These are phyloP conservation scores for Aspergillus fijiensis DNA, from an alignment of 2,329 filamentous ascomycete species.

Conservation along the genomic window DNA sequence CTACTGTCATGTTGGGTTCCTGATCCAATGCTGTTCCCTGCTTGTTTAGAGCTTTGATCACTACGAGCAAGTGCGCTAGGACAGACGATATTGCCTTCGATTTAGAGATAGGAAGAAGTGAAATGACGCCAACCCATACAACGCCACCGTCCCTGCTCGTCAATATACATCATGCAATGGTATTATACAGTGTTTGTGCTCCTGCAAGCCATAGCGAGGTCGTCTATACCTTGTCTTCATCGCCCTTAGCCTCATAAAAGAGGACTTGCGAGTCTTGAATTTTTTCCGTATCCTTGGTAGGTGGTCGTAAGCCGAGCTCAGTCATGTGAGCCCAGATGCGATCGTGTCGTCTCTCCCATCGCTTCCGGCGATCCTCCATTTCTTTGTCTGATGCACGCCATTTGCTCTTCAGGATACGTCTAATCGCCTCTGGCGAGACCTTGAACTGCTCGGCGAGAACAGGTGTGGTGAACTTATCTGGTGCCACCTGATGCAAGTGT, in stretches of 20 bases:
- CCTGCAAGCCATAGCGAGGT: neutral
- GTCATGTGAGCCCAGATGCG: slow-evolving; percentile 48
- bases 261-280: slow-evolving; percentile 28
- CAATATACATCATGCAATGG: neutral
- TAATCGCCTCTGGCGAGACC: slow-evolving; percentile 82
- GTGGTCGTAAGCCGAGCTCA: slow-evolving; percentile 57
- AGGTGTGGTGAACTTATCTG: slow-evolving; percentile 71
- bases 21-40: neutral
- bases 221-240: slow-evolving; percentile 4
- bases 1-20: neutral
- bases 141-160: neutral
- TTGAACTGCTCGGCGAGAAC: slow-evolving; percentile 76
- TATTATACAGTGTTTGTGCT: slow-evolving; percentile 2
- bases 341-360: slow-evolving; percentile 48
- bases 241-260: slow-evolving; percentile 21
- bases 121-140: neutral
- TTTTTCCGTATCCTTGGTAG: slow-evolving; percentile 43
- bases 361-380: slow-evolving; percentile 38
- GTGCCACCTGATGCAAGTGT: slow-evolving; percentile 73
- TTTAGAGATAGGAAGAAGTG: neutral
- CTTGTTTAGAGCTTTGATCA: neutral
- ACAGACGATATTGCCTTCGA: neutral
- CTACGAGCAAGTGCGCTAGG: neutral
- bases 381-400: slow-evolving; percentile 45
- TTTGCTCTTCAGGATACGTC: slow-evolving; percentile 71